Base-by-base conservation (phyloP, 2,329 filamentous ascomycete genomes). In the Huntiella abstrusa region DNA sequence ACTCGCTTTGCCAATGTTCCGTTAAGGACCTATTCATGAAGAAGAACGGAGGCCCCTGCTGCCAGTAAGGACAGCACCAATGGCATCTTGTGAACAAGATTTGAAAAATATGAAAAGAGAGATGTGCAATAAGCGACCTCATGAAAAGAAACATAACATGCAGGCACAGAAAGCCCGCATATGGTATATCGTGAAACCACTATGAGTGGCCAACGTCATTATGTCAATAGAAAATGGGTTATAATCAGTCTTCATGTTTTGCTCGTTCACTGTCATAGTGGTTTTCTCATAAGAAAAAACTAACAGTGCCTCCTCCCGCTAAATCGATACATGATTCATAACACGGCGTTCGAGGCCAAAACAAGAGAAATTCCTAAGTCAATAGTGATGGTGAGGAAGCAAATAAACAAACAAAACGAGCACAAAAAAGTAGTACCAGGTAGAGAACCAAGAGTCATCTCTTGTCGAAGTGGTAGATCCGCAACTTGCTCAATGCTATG, bases 1-100 rank as follows among this genome's bases (percentile, higher is more conserved):
- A 34, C 5, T 53, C 66, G 54, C 62, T 77, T 67, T 80, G 55
- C 76, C 75, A 79, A 77, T 74, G 75, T 71, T 80, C 75, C 75
- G 75, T 80, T 79, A 75, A 72, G 72, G 68, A 65, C 67, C 65
- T 60, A 65, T 69, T 67, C 69, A 73, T 65, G 65, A 63, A 70
- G 15, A 67, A 64, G 49, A 50, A 50, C 63, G 63, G 69, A 46
- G 47, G 70, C 64, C 67, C 75, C 68, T 75, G 75, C 75, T 70
- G 67, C 67, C 70, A 54, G 66, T 69, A 67, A 46, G 46, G 71
- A 70, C 68, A 75, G 74, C 75, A 77, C 73, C 75, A 73, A 64
- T 77, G 75, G 75, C 62, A 59, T 52, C 49, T 35, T 47, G n/a
- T 45, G 17, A 36, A 16, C 41, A 16, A 42, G 19, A 41, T 33